A percentile compares a stretch with the other conserved stretches of the same genome.
Evolutionary conservation across 2,329 filamentous ascomycete species (phyloP).

Genomic region (Fusarium sublunatum): DNA sequence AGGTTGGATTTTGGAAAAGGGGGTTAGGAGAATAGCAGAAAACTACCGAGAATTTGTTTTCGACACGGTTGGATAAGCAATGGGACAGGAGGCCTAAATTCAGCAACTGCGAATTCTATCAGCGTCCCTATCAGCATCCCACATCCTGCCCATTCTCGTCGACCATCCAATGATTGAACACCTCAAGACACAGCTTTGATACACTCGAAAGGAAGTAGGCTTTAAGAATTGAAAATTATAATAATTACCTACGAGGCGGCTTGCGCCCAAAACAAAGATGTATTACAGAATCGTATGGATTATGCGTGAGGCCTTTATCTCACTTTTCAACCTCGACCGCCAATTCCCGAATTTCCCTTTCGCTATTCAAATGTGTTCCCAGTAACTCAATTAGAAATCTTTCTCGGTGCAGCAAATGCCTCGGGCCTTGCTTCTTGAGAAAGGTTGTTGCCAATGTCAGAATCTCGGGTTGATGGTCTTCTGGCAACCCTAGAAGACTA

Average conservation of each 20-base stretch:
- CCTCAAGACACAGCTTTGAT: too few relatives aligned
- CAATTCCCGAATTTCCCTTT: not conserved
- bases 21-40: conserved; percentile 70
- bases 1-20: conserved; percentile 77
- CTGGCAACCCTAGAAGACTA: not conserved
- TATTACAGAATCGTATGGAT: too few relatives aligned
- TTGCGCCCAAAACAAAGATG: too few relatives aligned
- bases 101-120: too few relatives aligned
- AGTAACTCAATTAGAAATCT: conserved; percentile 35
- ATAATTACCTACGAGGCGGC: too few relatives aligned
- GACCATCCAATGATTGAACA: too few relatives aligned
- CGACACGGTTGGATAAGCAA: conserved; percentile 53
- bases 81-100: not conserved
- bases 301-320: not conserved
- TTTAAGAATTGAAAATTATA: too few relatives aligned
- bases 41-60: conserved; percentile 84
- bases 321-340: not conserved
- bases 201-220: too few relatives aligned
- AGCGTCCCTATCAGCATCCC: too few relatives aligned
- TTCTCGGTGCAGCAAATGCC: conserved; percentile 27
- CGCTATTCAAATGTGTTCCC: conserved; percentile 20
- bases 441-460: conserved; percentile 14
- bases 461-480: conserved; percentile 16
- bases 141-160: too few relatives aligned
- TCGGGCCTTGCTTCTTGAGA: conserved; percentile 10